Conservation (phyloP, 2,329 filamentous ascomycete genomes). For the Lachnellula suecica region DNA sequence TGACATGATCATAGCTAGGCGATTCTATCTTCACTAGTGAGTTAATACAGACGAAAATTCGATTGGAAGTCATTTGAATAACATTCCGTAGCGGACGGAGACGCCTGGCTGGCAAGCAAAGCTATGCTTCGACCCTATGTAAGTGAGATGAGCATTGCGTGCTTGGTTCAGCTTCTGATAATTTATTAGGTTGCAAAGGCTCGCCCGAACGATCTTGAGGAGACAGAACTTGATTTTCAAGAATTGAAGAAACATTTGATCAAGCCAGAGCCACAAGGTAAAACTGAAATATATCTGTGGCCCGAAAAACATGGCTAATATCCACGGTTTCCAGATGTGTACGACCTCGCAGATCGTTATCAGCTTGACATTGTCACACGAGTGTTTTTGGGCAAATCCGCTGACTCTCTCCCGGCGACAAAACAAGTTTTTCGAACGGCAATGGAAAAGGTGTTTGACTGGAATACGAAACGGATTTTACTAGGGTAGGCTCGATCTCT, state of each 20-base stretch:
- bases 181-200: background rate
- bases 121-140: slow-evolving; percentile 1
- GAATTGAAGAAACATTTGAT: slow-evolving; percentile 4
- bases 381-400: slow-evolving; percentile 8
- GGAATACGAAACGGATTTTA: slow-evolving; percentile 3
- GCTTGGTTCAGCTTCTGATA: background rate
- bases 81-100: slow-evolving; percentile 2
- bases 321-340: too few relatives aligned
- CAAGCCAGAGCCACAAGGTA: slow-evolving; percentile 1
- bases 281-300: too few relatives aligned
- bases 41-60: background rate
- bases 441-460: slow-evolving; percentile 5
- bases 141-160: background rate
- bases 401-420: slow-evolving; percentile 5
- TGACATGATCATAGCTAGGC: too few relatives aligned
- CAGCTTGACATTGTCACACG: slow-evolving; percentile 9
- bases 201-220: slow-evolving; percentile 5
- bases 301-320: too few relatives aligned
- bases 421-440: slow-evolving; percentile 6
- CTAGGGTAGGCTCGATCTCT: slow-evolving; percentile 1
- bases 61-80: background rate
- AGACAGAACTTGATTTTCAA: slow-evolving; percentile 4
- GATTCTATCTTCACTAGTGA: slow-evolving; percentile 11
- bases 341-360: slow-evolving; percentile 6
- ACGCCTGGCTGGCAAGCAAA: background rate